Percentiles rank a stretch among this genome's conserved stretches.
Evolutionary conservation across 495 filamentous ascomycete species (phyloP).

Genomic region (Pyrenula aspistea): DNA sequence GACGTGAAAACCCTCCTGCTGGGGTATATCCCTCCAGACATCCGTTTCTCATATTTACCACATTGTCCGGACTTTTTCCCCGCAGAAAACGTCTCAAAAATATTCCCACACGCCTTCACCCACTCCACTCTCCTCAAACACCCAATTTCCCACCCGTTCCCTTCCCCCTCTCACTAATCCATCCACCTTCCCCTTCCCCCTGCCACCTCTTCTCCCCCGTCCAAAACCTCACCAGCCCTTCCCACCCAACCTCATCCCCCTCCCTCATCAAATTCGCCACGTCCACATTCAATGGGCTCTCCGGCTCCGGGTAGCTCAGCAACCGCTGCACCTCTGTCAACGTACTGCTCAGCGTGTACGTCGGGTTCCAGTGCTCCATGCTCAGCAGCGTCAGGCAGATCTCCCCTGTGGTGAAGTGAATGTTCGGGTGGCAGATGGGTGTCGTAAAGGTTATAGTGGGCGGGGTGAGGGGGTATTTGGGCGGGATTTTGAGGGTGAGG

Average conservation of each 20-base stretch:
- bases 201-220: conserved; percentile 40
- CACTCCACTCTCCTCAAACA: background rate
- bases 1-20: no score
- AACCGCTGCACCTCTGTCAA: conserved; percentile 69
- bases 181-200: conserved; percentile 5
- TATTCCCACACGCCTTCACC: no score
- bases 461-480: conserved; percentile 65
- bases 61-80: no score
- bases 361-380: conserved; percentile 69
- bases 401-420: conserved; percentile 69
- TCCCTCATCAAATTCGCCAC: conserved; percentile 63
- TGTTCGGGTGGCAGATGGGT: conserved; percentile 75
- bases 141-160: background rate
- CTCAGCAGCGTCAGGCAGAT: conserved; percentile 84
- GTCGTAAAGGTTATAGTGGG: conserved; percentile 71
- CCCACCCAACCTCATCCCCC: conserved; percentile 66
- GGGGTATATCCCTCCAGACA: no score
- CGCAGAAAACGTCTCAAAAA: no score
- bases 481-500: conserved; percentile 63
- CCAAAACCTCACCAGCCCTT: conserved; percentile 74
- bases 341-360: conserved; percentile 67
- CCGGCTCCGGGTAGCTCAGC: conserved; percentile 60
- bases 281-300: conserved; percentile 84
- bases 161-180: background rate
- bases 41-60: no score